Evolutionary conservation across 2,329 filamentous ascomycete species (phyloP).

Genomic region (Daldinia eschscholtzii): DNA sequence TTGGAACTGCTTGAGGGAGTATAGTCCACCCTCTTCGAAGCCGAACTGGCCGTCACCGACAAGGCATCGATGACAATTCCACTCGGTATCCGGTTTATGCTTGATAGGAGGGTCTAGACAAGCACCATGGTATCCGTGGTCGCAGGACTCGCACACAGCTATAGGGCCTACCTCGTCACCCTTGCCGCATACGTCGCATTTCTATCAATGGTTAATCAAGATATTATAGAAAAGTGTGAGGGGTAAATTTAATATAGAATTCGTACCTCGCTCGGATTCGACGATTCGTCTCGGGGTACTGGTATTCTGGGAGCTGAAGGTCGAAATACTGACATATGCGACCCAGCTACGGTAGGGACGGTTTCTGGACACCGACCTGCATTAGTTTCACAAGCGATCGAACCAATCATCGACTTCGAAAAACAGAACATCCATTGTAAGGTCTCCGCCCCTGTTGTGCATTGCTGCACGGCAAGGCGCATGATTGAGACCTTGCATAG

Average conservation of each 20-base stretch:
- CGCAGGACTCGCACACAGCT: conserved; percentile 90
- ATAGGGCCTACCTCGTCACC: conserved; percentile 78
- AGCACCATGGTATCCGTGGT: conserved; percentile 85
- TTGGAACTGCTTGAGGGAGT: conserved; percentile 95
- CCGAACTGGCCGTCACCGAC: conserved; percentile 97
- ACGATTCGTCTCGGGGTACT: conserved; percentile 67
- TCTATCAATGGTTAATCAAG: conserved; percentile 60
- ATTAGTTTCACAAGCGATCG: conserved; percentile 52
- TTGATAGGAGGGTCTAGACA: conserved; percentile 91
- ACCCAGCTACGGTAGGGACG: conserved; percentile 90
- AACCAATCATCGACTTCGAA: conserved; percentile 46
- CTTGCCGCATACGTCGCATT: conserved; percentile 88
- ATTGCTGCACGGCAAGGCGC: conserved; percentile 35
- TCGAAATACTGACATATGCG: conserved; percentile 94
- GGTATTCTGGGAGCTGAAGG: conserved; percentile 78
- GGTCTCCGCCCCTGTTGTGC: conserved; percentile 26
- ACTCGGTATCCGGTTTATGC: conserved; percentile 83
- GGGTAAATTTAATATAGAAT: background rate
- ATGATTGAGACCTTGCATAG: conserved; percentile 41
- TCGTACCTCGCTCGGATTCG: conserved; percentile 60
- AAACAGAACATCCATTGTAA: conserved; percentile 16
- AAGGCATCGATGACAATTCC: conserved; percentile 95
- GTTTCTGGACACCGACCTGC: conserved; percentile 60
- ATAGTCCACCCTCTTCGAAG: conserved; percentile 95
- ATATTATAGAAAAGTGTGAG: background rate